phyloP scores from a whole-genome alignment of 2,329 filamentous ascomycete genomes.

The Amphichorda felina region DNA sequence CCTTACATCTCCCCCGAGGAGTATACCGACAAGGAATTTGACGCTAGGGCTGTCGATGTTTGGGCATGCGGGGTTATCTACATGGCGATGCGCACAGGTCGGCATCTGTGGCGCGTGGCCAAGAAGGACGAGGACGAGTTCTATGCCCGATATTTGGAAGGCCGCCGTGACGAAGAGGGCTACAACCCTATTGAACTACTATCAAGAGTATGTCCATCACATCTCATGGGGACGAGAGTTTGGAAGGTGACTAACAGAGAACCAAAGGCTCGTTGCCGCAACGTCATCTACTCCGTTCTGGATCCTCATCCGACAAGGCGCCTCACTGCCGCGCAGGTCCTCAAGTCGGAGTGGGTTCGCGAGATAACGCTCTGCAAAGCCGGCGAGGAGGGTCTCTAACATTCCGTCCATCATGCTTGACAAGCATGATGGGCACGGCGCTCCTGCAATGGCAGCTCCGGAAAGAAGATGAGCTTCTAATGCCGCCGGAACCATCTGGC shows the following conservation, averaged over 20 bases:
- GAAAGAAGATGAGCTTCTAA: too few species aligned
- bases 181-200: constrained; percentile 88
- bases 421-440: too few species aligned
- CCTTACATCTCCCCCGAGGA: constrained; percentile 97
- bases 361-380: constrained; percentile 97
- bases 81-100: constrained; percentile 97
- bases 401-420: background rate
- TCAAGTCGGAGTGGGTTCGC: constrained; percentile 97
- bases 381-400: constrained; percentile 83
- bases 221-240: too few species aligned
- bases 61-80: constrained; percentile 99
- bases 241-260: background rate
- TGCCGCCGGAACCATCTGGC: too few species aligned
- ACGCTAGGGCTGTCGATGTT: constrained; percentile 92
- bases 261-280: constrained; percentile 85
- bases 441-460: too few species aligned
- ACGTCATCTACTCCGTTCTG: constrained; percentile 97
- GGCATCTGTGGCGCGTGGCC: constrained; percentile 93
- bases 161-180: constrained; percentile 85
- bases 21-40: constrained; percentile 90
- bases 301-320: constrained; percentile 88
- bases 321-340: constrained; percentile 89
- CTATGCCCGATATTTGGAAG: constrained; percentile 87
- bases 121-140: constrained; percentile 97
- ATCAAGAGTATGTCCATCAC: constrained; percentile 3